Evolutionary conservation across 106 monocot species (phyloP).

Genomic region (Allium sativum): DNA sequence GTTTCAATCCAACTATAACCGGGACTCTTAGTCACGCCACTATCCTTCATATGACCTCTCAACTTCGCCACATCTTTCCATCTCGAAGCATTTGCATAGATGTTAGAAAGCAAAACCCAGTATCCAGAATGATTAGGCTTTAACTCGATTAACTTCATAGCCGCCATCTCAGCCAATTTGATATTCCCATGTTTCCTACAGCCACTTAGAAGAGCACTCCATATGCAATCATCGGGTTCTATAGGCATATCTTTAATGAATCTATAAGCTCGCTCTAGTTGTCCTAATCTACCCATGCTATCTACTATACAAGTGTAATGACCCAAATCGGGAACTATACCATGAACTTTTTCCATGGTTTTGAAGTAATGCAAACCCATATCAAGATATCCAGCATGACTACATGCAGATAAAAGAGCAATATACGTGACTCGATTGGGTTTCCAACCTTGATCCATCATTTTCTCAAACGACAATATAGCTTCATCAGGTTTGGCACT

Average conservation of each 20-base stretch:
- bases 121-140: conserved; percentile 65
- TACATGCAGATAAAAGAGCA: conserved; percentile 50
- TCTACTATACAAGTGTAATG: conserved; percentile 79
- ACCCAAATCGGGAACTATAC: conserved; percentile 39
- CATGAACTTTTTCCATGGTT: conserved; percentile 37
- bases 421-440: conserved; percentile 59
- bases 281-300: conserved; percentile 46
- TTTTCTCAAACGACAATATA: conserved; percentile 27
- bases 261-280: conserved; percentile 43
- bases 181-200: conserved; percentile 62
- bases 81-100: conserved; percentile 55
- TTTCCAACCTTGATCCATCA: conserved; percentile 36
- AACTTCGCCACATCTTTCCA: conserved; percentile 33
- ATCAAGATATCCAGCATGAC: conserved; percentile 57
- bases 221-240: conserved; percentile 56
- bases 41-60: conserved; percentile 40
- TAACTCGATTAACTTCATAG: conserved; percentile 34
- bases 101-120: conserved; percentile 61
- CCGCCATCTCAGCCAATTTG: conserved; percentile 55
- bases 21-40: conserved; percentile 45
- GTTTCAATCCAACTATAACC: conserved; percentile 58
- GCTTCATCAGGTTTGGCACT: conserved; percentile 32
- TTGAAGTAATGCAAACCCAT: conserved; percentile 47
- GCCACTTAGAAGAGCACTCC: conserved; percentile 58
- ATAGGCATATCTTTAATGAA: conserved; percentile 59